These are phyloP conservation scores for Phytophthora litchii DNA, from an alignment of 352 stramenopile species.

Conservation along the genomic window DNA sequence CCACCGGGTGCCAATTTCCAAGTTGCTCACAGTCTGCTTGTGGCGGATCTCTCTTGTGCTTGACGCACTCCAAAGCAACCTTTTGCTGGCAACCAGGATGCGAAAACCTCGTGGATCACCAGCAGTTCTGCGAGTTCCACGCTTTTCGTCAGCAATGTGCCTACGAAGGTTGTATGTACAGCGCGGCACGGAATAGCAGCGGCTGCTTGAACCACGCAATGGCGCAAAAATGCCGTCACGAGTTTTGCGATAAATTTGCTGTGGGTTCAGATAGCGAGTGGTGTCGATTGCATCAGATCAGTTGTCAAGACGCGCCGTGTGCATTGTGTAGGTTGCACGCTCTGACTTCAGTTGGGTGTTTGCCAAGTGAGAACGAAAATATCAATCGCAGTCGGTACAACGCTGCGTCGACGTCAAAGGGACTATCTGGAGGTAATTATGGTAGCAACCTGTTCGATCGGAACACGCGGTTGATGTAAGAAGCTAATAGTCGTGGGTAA, in stretches of 20 bases:
- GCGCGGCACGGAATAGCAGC: slow-evolving; percentile 34
- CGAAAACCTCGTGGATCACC: slow-evolving; percentile 57
- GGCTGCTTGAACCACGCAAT: slow-evolving; percentile 55
- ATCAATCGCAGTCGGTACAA: slow-evolving; percentile 34
- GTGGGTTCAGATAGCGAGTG: slow-evolving; percentile 34
- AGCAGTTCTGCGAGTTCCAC: slow-evolving; percentile 68
- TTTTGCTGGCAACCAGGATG: slow-evolving; percentile 71
- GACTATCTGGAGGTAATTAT: background rate
- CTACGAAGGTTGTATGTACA: slow-evolving; percentile 60
- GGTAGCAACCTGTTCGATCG: slow-evolving; percentile 10
- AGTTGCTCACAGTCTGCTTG: slow-evolving; percentile 43
- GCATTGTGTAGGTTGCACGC: slow-evolving; percentile 52
- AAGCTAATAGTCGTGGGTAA: background rate
- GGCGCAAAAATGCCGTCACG: slow-evolving; percentile 56
- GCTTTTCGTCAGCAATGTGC: slow-evolving; percentile 56
- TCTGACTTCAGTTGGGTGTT: slow-evolving; percentile 19
- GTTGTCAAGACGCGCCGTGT: slow-evolving; percentile 56
- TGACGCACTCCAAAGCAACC: slow-evolving; percentile 49
- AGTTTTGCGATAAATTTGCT: slow-evolving; percentile 70
- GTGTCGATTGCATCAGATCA: slow-evolving; percentile 61
- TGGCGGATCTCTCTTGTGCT: slow-evolving; percentile 42
- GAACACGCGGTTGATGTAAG: slow-evolving; percentile 25
- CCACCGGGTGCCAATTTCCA: slow-evolving; percentile 45
- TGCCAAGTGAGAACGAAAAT: slow-evolving; percentile 25
- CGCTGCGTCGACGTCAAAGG: slow-evolving; percentile 10